phyloP scores from a whole-genome alignment of 116 monocot species.

The Trichopus zeylanicus region DNA sequence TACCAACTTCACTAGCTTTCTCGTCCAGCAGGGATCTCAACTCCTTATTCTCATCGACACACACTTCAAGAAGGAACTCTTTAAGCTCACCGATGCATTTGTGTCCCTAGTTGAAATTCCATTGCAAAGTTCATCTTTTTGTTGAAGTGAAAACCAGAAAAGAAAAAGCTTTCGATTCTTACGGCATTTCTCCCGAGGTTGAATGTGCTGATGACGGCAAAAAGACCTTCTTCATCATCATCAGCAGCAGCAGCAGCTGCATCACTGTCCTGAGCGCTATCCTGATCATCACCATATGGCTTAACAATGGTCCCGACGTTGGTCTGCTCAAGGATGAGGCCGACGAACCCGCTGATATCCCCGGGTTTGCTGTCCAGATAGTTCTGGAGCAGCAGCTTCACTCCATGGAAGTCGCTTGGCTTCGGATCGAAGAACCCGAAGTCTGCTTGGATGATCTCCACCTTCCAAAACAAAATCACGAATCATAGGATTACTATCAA shows the following conservation, averaged over 20 bases:
- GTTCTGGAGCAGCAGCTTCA: conserved; percentile 23
- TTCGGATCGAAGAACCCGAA: conserved; percentile 42
- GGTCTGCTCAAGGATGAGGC: conserved; percentile 57
- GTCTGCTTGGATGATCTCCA: conserved; percentile 25
- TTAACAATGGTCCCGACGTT: conserved; percentile 68
- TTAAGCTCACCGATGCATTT: conserved; percentile 65
- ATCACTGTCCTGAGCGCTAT: too few species aligned
- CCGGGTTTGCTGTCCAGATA: conserved; percentile 36
- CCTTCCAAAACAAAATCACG: background rate
- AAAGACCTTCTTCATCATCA: conserved; percentile 25
- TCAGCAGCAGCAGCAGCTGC: too few species aligned
- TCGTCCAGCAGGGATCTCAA: conserved; percentile 38
- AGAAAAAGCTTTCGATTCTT: background rate
- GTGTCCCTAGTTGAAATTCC: conserved; percentile 27
- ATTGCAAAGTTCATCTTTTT: background rate
- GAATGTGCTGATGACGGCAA: conserved; percentile 44
- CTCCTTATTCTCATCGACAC: conserved; percentile 42
- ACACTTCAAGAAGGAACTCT: conserved; percentile 43
- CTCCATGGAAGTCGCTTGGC: conserved; percentile 45
- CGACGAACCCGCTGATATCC: conserved; percentile 62
- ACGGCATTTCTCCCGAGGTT: conserved; percentile 54
- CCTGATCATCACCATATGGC: conserved; percentile 14
- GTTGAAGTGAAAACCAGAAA: background rate
- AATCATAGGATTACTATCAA: background rate
- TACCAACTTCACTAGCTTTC: conserved; percentile 39